A percentile compares a stretch with the other conserved stretches of the same genome.
These are phyloP conservation scores for Trichoderma simmonsii DNA, from an alignment of 2,329 filamentous ascomycete species.

Conservation along the genomic window DNA sequence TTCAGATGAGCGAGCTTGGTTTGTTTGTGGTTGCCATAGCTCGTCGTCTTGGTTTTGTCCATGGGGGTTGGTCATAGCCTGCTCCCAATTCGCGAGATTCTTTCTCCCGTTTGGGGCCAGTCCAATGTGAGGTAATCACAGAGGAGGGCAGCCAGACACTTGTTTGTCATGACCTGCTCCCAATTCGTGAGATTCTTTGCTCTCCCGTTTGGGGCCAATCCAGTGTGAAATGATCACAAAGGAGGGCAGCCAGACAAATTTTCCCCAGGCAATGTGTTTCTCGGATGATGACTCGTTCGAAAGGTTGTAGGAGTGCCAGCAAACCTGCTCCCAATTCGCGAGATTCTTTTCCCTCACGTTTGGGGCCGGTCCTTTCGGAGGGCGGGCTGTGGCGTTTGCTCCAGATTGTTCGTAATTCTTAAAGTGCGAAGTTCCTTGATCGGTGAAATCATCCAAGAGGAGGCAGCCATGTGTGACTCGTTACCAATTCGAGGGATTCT, in stretches of 20 bases:
- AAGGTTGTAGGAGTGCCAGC: background rate
- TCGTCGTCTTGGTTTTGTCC: background rate
- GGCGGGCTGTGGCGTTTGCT: background rate
- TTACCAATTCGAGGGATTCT: conserved; percentile 17
- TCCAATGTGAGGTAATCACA: background rate
- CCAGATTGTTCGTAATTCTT: background rate
- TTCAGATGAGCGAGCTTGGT: background rate
- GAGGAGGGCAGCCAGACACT: background rate
- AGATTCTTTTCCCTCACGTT: conserved; percentile 16
- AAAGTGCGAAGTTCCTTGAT: background rate
- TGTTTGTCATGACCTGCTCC: conserved; percentile 1
- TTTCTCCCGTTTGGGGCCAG: conserved; percentile 14
- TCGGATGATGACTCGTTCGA: background rate
- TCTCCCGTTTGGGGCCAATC: conserved; percentile 17
- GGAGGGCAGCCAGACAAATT: background rate
- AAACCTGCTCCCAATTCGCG: conserved; percentile 16
- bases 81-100: conserved; percentile 16
- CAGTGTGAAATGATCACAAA: background rate
- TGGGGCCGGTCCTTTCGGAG: conserved; percentile 17
- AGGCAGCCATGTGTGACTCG: background rate
- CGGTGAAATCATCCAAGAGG: conserved; percentile 8
- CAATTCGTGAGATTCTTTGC: conserved; percentile 12
- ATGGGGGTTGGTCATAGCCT: background rate
- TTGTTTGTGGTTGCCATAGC: background rate
- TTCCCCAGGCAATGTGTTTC: background rate